Base-by-base conservation (phyloP, 2,329 filamentous ascomycete genomes). In the Diaporthe sp. region DNA sequence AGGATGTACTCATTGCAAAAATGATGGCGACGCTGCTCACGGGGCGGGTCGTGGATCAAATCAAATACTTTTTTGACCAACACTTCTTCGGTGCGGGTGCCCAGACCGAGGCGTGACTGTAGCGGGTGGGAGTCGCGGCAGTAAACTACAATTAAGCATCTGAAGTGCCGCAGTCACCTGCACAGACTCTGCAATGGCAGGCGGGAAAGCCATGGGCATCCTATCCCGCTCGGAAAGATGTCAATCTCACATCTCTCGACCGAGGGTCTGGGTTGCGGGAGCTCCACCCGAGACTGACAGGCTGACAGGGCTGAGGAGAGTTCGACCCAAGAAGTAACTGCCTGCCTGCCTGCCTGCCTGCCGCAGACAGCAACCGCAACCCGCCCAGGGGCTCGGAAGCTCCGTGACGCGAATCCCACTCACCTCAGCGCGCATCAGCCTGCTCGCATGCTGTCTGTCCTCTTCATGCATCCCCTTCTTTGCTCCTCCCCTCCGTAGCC, bases 121-220 rank as follows among this genome's bases (percentile, higher is more conserved):
- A 68, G 46, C 25, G 13, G 39, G 13, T 10, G 46, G 65, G 46
- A 37, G 65, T 39, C 46, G 65, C 46, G 46, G 31, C n/a, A 68
- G 65, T 53, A 39, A 53, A 53, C 31, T 2, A 39, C 46, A 28
- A 8, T 53, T 68, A 68, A 51, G 65, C 46, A 68, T 53, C 31
- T 22, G 22, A 49, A 28, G 65, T 68, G 28, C 62, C 46, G 62
- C 31, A 53, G 62, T 39, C 46, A 68, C 31, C 62, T 53, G 62
- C 62, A 68, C 62, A 53, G 62, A 68, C 65, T 68, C 46, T 68
- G 65, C 65, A 68, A 53, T 39, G 44, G 46, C 62, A 68, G n/a
- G 62, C 62, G 46, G 46, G 62, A 68, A 10, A 39, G 46, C 17
- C 46, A 19, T 62, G 62, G 46, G 46, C 22, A 68, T 68, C 46